phyloP scores from a whole-genome alignment of 73 alveolate species.

The Stentor coeruleus region DNA sequence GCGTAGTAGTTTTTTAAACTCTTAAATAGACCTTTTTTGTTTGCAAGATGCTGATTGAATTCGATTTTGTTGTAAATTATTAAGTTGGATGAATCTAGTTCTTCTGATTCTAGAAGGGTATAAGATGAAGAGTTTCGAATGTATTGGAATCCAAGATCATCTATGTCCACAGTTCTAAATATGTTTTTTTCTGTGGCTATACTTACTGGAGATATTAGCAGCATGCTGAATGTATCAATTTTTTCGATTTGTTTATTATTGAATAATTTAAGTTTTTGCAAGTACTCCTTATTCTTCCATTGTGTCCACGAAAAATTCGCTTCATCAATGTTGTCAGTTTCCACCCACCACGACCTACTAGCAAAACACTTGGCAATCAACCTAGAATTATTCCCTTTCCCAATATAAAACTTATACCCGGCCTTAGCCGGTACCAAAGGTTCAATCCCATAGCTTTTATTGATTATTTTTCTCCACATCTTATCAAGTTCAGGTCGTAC shows the following conservation, averaged over 20 bases:
- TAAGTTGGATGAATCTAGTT: not conserved
- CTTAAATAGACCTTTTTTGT: constrained; percentile 57
- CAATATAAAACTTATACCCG: constrained; percentile 54
- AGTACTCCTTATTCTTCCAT: not conserved
- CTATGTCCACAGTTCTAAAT: not conserved
- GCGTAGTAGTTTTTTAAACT: constrained; percentile 76
- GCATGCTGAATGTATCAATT: not conserved
- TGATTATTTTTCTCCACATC: not conserved
- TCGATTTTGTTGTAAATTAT: constrained; percentile 1
- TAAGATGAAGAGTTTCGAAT: constrained; percentile 6
- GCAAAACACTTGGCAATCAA: constrained; percentile 49
- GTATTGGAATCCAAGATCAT: constrained; percentile 18
- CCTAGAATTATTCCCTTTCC: constrained; percentile 69
- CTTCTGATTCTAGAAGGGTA: not conserved
- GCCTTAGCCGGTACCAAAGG: not conserved
- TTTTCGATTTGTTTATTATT: not conserved
- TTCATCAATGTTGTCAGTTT: constrained; percentile 31
- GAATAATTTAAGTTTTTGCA: not conserved
- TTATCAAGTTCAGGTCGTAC: constrained; percentile 18
- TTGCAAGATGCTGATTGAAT: constrained; percentile 5
- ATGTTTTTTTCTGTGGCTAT: not conserved
- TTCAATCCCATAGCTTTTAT: constrained; percentile 12
- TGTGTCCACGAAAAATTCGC: constrained; percentile 51
- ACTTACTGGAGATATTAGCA: not conserved
- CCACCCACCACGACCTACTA: constrained; percentile 72